phyloP scores from a whole-genome alignment of 192 early-diverging fungal genomes.

The Coemansia sp. region DNA sequence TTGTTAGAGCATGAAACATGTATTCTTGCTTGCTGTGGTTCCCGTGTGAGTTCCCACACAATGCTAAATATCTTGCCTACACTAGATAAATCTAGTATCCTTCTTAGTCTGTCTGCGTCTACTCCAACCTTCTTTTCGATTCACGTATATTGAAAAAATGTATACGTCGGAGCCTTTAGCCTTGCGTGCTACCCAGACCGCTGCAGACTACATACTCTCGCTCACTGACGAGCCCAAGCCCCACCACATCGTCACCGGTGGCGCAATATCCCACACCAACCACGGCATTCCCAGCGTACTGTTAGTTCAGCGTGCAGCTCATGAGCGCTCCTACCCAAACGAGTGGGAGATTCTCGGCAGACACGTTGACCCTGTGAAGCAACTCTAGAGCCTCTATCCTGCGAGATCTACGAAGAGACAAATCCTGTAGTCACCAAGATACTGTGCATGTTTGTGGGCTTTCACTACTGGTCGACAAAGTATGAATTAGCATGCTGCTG shows the following conservation, averaged over 20 bases:
- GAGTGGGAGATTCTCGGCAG: constrained; percentile 55
- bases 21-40: too few relatives aligned
- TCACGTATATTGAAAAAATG: background rate
- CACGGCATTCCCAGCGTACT: constrained; percentile 21
- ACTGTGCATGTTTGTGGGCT: constrained; percentile 36
- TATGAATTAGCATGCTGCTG: too few relatives aligned
- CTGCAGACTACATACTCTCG: constrained; percentile 10
- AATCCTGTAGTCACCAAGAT: constrained; percentile 25
- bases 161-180: too few relatives aligned
- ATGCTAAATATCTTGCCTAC: too few relatives aligned
- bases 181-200: too few relatives aligned
- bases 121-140: background rate
- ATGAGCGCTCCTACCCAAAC: constrained; percentile 46
- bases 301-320: constrained; percentile 47
- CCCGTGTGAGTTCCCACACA: too few relatives aligned
- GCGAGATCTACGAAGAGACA: constrained; percentile 55
- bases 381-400: constrained; percentile 29
- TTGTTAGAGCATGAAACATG: background rate
- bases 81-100: too few relatives aligned
- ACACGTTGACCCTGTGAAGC: constrained; percentile 42
- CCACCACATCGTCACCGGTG: constrained; percentile 44
- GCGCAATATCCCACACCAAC: constrained; percentile 23
- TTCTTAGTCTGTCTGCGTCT: background rate
- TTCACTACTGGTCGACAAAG: constrained; percentile 39
- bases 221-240: constrained; percentile 13